Evolutionary conservation across 2,329 filamentous ascomycete species (phyloP).

Genomic region (Beauveria australis): DNA sequence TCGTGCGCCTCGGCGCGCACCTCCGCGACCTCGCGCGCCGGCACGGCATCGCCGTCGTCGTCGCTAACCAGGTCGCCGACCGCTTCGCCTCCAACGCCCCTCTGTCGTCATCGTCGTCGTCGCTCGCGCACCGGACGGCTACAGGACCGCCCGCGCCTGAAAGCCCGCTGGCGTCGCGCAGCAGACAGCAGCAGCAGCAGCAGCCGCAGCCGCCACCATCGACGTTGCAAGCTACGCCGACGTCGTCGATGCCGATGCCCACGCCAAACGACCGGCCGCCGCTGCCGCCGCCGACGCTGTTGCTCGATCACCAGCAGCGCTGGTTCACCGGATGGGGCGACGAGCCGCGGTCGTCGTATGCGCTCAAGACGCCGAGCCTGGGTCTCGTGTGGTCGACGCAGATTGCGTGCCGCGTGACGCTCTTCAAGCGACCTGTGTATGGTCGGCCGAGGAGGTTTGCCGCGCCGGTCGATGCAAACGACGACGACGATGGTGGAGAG

Average conservation of each 20-base stretch:
- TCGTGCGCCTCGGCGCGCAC: slow-evolving; percentile 67
- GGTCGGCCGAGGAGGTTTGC: slow-evolving; percentile 28
- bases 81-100: slow-evolving; percentile 47
- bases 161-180: slow-evolving; percentile 42
- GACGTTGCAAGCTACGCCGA: slow-evolving; percentile 26
- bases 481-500: slow-evolving; percentile 35
- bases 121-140: slow-evolving; percentile 19
- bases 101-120: slow-evolving; percentile 13
- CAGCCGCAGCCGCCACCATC: slow-evolving; percentile 24
- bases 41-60: slow-evolving; percentile 73
- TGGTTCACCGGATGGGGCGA: slow-evolving; percentile 97
- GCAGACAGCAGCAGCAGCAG: slow-evolving; percentile 29
- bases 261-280: slow-evolving; percentile 22
- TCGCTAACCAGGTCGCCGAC: slow-evolving; percentile 93
- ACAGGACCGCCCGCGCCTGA: slow-evolving; percentile 20
- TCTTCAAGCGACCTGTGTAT: slow-evolving; percentile 63
- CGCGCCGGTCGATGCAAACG: slow-evolving; percentile 24
- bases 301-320: slow-evolving; percentile 80
- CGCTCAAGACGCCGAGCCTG: slow-evolving; percentile 74
- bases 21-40: slow-evolving; percentile 68
- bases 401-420: slow-evolving; percentile 70
- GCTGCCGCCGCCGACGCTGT: slow-evolving; percentile 45
- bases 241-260: slow-evolving; percentile 31
- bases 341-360: slow-evolving; percentile 36
- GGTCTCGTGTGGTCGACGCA: slow-evolving; percentile 90